phyloP scores from a whole-genome alignment of 202 grass and related monocot species.

The Dendrocalamus latiflorus region DNA sequence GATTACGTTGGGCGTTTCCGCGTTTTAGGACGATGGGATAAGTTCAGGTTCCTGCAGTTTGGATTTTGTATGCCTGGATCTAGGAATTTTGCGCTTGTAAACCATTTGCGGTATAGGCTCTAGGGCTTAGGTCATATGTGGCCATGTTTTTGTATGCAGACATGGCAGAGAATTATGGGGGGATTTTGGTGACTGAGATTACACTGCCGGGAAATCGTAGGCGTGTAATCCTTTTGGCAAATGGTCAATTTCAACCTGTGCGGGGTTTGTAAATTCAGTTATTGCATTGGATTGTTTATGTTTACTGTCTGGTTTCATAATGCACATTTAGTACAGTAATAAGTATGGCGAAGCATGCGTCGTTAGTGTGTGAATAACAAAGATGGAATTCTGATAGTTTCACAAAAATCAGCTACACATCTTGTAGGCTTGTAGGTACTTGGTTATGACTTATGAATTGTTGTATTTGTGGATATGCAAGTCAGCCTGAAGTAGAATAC shows the following conservation, averaged over 20 bases:
- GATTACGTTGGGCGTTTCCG: background rate
- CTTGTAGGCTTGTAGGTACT: background rate
- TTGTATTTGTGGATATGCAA: background rate
- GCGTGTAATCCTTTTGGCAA: background rate
- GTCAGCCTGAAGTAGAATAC: background rate
- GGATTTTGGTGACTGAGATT: background rate
- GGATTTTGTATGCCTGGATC: background rate
- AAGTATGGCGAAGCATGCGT: background rate
- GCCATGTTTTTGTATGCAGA: too few relatives aligned
- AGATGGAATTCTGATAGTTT: background rate
- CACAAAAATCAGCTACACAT: background rate
- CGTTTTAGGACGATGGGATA: background rate
- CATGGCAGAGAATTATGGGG: background rate
- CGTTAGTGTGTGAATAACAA: background rate
- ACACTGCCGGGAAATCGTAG: background rate
- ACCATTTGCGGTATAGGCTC: background rate
- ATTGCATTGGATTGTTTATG: background rate
- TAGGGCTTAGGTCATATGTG: slow-evolving; percentile 1
- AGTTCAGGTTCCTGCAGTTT: background rate
- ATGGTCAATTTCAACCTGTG: background rate
- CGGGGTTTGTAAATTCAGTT: background rate
- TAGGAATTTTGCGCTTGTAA: background rate
- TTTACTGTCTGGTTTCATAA: slow-evolving; percentile 2
- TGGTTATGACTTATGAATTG: background rate
- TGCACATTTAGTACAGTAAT: background rate